Evolutionary conservation across 2,329 filamentous ascomycete genomes (phyloP), one percentile per base, ranked within the genome.

Genomic region (Geoglossum cookeanum): DNA sequence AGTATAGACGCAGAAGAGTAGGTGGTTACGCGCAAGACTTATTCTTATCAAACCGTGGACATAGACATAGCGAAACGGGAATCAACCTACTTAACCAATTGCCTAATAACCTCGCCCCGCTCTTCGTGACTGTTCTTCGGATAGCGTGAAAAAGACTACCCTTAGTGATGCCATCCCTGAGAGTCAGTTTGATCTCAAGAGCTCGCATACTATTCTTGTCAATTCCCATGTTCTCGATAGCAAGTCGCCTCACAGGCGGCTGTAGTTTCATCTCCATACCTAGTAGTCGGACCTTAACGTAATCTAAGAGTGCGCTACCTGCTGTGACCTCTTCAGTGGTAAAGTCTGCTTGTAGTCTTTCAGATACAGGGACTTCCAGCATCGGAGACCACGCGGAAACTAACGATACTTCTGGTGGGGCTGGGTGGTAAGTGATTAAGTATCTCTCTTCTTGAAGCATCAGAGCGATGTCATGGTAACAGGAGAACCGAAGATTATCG

Each of bases 91-190:
- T 82, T n/a, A 98, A 72, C 75, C 92, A 88, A 62, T 89, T 83
- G 60, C 84, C 84, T 5, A 98, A 75, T 54, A 97, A 74, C 45
- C 92, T 79, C 27, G 89, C 84, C 57, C 92, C 92, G 62, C 91
- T 90, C 66, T 90, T 94, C 0, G 92, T 98, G 15, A 89, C 86
- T 0, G 92, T 98, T 56, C 84, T 80, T 59, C 90, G 81, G 56
- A 97, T 78, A n/a, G 88, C 85, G 70, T 97, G 89, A 42, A 98
- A 72, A 48, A 98, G 72, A 65, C 90, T 96, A 4, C 92, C 92
- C 61, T 84, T 82, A 44, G 85, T 84, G 22, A 77, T 70, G 2
- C 85, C 83, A 63, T 97, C 91, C 54, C 85, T 79, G 55, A 94
- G 81, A 0, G 92, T 97, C 66, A 83, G 81, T 62, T 87, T 82